A percentile compares a stretch with the other conserved stretches of the same genome.
Conservation (phyloP, 1,284 basidiomycete genomes). For the Cutaneotrichosporon spelunceum region DNA sequence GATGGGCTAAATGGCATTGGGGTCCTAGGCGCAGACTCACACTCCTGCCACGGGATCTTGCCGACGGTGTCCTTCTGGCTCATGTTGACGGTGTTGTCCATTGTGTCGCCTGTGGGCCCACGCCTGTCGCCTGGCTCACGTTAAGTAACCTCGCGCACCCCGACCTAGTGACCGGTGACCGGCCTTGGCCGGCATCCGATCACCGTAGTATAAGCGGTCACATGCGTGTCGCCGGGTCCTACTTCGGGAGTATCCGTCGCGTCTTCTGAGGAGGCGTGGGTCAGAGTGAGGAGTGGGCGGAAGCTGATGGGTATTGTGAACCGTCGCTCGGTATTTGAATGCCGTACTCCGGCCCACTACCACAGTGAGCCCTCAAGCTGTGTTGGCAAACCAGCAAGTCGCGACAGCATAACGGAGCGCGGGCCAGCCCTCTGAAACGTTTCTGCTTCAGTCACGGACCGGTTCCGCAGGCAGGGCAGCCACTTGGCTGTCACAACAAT, state of each 20-base stretch:
- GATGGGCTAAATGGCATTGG: background rate
- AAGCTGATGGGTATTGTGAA: background rate
- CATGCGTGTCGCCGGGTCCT: background rate
- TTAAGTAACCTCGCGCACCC: background rate
- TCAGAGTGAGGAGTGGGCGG: too few species aligned
- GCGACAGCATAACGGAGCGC: too few species aligned
- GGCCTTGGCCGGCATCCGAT: background rate
- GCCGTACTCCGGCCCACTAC: background rate
- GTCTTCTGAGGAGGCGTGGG: too few species aligned
- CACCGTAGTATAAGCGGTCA: too few species aligned
- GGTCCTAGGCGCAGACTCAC: background rate
- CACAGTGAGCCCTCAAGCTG: too few species aligned
- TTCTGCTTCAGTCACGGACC: too few species aligned
- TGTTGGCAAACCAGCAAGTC: background rate
- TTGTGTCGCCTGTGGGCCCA: background rate
- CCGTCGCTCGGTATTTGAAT: background rate
- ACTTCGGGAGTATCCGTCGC: background rate
- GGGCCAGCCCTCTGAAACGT: too few species aligned
- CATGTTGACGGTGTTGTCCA: background rate
- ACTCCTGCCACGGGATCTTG: conserved; percentile 4
- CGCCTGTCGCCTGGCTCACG: background rate
- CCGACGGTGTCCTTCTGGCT: background rate
- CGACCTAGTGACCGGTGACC: background rate
- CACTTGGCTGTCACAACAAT: too few species aligned
- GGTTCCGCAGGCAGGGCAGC: too few species aligned